Base-by-base conservation (phyloP, 352 stramenopile genomes). In the Phytophthora pinifolia region DNA sequence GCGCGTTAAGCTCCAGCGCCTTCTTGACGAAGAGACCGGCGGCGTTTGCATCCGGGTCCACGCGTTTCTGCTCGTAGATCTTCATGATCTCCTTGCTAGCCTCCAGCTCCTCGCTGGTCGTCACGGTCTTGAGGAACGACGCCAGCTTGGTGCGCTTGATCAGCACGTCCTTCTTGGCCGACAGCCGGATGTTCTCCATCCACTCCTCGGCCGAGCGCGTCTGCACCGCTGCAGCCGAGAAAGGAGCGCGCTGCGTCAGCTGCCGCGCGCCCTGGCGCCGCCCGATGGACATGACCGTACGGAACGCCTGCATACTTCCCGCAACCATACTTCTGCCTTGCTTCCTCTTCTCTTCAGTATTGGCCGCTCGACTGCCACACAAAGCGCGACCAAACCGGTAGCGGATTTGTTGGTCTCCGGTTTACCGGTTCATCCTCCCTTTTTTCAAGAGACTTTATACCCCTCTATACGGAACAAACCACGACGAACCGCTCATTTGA, bases 71-170 rank as follows among this genome's bases (percentile, higher is more conserved):
- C 71, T 92, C 82, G 61, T 92, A 92, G 54, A 92, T 90, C 63
- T 88, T 86, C 82, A 92, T 90, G 59, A 92, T 90, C 65, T 89
- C 79, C 67, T 90, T 90, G 22, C 72, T 83, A 1, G 76, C 78
- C 65, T 87, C 76, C 41, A 92, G 67, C 67, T 92, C 67, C 63
- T 92, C 82, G 47, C 72, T 89, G 5, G 78, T 92, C 29, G 76
- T 90, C 46, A 92, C 80, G 17, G 78, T 83, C 67, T 90, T 89
- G 46, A 92, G 74, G 74, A 87, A 92, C 44, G 78, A 89, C 55
- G 79, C 75, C 56, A 92, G 64, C 67, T 92, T 92, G 34, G 82
- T 88, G 59, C 83, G 83, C 59, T 92, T 92, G 67, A 92, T 88
- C 31, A 79, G 62, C 48, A 81, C 73, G 65, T 90, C 79, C 70